Percentiles rank a stretch among this genome's conserved stretches.
Conservation (phyloP, 345 rosid genomes). For the Lepidium aucheri region DNA sequence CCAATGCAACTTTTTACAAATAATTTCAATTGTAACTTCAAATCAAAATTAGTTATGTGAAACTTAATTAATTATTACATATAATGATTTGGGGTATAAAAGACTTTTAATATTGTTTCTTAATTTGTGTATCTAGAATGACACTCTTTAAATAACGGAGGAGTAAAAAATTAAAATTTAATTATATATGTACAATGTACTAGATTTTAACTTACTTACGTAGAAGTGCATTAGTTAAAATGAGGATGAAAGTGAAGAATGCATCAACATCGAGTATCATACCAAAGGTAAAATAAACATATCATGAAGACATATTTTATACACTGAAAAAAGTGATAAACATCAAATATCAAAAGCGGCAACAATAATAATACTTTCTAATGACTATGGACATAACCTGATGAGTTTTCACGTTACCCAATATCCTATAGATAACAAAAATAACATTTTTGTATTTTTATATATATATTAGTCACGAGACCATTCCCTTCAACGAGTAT, state of each 20-base stretch:
- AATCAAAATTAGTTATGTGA: too few species aligned
- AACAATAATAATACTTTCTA: conserved; percentile 16
- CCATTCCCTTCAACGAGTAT: conserved; percentile 17
- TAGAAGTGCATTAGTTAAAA: too few species aligned
- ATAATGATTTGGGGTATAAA: too few species aligned
- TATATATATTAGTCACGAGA: conserved; percentile 10
- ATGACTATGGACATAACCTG: conserved; percentile 23
- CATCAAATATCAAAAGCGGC: conserved; percentile 22
- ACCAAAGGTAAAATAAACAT: neutral
- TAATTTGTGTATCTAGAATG: too few species aligned
- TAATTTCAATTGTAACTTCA: too few species aligned
- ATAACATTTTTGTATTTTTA: neutral
- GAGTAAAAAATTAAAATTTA: too few species aligned
- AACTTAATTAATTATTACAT: too few species aligned
- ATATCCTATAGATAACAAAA: conserved; percentile 14
- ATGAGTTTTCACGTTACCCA: conserved; percentile 20
- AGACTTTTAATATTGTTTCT: too few species aligned
- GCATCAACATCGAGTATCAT: neutral
- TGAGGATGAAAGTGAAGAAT: neutral
- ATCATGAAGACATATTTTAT: conserved; percentile 7
- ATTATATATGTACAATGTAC: neutral
- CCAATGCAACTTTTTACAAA: too few species aligned
- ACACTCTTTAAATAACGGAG: too few species aligned
- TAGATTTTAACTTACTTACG: conserved; percentile 10
- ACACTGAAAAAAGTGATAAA: conserved; percentile 24